Evolutionary conservation across 139 green algal genomes (phyloP), one percentile per base, ranked within the genome.

Genomic region (Chloropicon primus): DNA sequence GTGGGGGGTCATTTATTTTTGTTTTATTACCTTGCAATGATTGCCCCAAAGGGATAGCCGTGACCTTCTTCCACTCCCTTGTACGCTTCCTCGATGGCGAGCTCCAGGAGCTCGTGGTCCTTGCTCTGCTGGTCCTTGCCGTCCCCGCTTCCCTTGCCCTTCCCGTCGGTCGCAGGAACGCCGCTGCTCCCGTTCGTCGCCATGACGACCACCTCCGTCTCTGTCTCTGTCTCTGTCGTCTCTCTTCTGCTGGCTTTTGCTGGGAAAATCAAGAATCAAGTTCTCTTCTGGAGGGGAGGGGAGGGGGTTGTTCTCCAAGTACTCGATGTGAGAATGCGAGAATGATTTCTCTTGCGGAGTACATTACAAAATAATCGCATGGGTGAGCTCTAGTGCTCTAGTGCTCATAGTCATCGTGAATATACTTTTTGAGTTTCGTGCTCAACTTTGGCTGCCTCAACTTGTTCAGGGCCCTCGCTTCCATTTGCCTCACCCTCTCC

Each of bases 401-500:
- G 10, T 62, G 10, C 41, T 62, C 17, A 5, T 5, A 17, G 10
- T 17, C 41, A n/a, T 78, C 74, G 27, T 76, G 21, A 76, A 78
- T 25, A 72, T 78, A 78, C 23, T 78, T 26, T 5, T 72, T 5
- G 5, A 78, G 74, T 5, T 25, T 17, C 27, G 25, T 26, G n/a
- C 24, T 72, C 23, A 10, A 74, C 10, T 3, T 24, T 2, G 76
- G 79, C 22, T 82, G 74, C 21, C 79, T 72, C 23, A 83, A 76
- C 54, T 83, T 83, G 22, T n/a, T 24, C 21, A 83, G 76, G 41
- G 74, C 79, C 62, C 74, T 81, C 2, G 24, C 79, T 71, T 83
- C 79, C n/a, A 83, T 83, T 54, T 83, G 79, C 21, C 79, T 75
- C 41, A 83, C 80, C 22, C 79, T 25, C 77, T 83, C 79, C 0